phyloP scores from a whole-genome alignment of 1,139 yeast genomes.

The Saccharomyces hybrid region DNA sequence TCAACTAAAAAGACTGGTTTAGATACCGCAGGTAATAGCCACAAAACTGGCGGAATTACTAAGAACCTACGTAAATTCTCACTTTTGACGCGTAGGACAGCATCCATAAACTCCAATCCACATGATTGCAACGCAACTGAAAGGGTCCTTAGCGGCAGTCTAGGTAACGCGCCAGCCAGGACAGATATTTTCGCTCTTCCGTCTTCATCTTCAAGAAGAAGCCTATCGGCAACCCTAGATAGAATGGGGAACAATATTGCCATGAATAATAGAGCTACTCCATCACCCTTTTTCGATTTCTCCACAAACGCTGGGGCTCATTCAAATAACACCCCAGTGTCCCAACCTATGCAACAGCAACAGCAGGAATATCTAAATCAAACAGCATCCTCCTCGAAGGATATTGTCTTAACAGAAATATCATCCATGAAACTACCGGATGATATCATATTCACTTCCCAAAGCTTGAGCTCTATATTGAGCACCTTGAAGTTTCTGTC shows the following conservation, averaged over 20 bases:
- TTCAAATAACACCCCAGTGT: not conserved
- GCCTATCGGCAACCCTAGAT: constrained; percentile 22
- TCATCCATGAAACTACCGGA: constrained; percentile 37
- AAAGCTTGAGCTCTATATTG: constrained; percentile 23
- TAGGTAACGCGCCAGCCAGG: not conserved
- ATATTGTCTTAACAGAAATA: constrained; percentile 57
- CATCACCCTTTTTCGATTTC: constrained; percentile 13
- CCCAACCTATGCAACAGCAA: constrained; percentile 4
- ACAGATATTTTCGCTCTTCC: not conserved
- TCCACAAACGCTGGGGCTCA: constrained; percentile 6
- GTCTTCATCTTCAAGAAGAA: constrained; percentile 4
- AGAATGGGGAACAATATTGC: constrained; percentile 21
- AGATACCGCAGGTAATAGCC: not conserved
- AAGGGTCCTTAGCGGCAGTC: not conserved
- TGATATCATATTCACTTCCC: not conserved
- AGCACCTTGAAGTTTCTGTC: constrained; percentile 39
- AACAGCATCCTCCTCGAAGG: constrained; percentile 37
- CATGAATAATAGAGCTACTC: constrained; percentile 4
- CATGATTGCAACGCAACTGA: not conserved
- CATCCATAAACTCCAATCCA: not conserved
- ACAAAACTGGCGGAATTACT: not conserved
- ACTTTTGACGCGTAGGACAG: not conserved
- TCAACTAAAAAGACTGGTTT: not conserved
- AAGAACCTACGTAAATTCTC: not conserved
- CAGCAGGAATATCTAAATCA: constrained; percentile 8